Base-by-base conservation (phyloP, 225 moss, liverwort and hornwort genomes). In the Lunularia cruciata region DNA sequence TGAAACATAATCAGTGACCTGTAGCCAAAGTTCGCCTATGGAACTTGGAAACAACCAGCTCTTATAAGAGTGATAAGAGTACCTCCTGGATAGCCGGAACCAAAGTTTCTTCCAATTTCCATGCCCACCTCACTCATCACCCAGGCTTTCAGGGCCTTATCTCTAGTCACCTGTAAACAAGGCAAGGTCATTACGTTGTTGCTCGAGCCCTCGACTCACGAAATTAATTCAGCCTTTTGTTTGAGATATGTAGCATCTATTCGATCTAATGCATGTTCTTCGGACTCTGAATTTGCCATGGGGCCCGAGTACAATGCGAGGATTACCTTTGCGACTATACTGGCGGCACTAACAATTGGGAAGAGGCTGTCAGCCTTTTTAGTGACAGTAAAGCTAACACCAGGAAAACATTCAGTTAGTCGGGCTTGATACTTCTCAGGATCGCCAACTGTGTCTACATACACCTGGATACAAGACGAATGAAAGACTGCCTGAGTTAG, bases 71-170 rank as follows among this genome's bases (percentile, higher is more conserved):
- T 27, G 27, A 53, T 1, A 22, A 10, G 23, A 53, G 6, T 65
- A 90, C 90, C 90, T 84, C 78, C 88, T 39, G 90, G 90, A 79
- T 90, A 90, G 60, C 90, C 90, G 60, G 90, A 90, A 47, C 90
- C 90, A 72, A 90, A 90, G 35, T 63, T 80, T 73, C 88, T 76
- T 39, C 80, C 77, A 45, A 88, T 77, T 58, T 90, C 86, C 62
- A 26, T 64, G 31, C 78, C 86, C 37, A 76, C 78, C 80, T 90
- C 90, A 59, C 78, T 82, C 83, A 84, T 68, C 38, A 60, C 69
- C 90, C 90, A 90, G 73, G 65, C 75, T 65, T 84, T 84, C 57
- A 90, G 76, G 55, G 88, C 74, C 73, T 73, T 90, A 57, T 90
- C 90, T 71, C 90, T 86, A 25, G 86, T 88, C 64, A 90, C 90